These are phyloP conservation scores for Tulasnella sp. DNA, from an alignment of 768 basidiomycete species.

Conservation along the genomic window DNA sequence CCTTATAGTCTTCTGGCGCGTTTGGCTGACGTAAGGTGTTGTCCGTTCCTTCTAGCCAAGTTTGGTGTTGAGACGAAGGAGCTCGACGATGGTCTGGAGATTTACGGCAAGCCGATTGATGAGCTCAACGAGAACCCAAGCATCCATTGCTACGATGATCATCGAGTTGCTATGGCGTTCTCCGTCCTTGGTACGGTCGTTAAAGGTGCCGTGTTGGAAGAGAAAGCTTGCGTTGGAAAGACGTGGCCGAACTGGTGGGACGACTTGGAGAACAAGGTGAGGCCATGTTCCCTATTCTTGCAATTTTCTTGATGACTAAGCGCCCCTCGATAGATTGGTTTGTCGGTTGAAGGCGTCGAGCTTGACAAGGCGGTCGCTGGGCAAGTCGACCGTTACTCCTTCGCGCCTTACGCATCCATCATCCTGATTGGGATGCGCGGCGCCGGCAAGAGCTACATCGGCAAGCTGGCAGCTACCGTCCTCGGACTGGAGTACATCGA, in stretches of 20 bases:
- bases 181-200: constrained; percentile 74
- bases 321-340: constrained; percentile 57
- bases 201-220: constrained; percentile 73
- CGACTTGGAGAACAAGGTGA: constrained; percentile 87
- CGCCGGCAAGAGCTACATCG: constrained; percentile 87
- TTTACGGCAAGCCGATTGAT: constrained; percentile 65
- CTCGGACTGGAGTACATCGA: constrained; percentile 74
- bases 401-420: constrained; percentile 44
- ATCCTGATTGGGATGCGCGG: constrained; percentile 94
- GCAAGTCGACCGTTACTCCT: constrained; percentile 37
- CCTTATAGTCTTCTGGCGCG: background rate
- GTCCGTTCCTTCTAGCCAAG: constrained; percentile 50
- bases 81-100: constrained; percentile 84
- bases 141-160: constrained; percentile 95
- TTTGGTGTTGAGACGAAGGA: constrained; percentile 91
- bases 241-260: constrained; percentile 99
- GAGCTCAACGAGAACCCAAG: constrained; percentile 63
- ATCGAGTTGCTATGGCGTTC: constrained; percentile 98
- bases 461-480: constrained; percentile 61
- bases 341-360: constrained; percentile 80
- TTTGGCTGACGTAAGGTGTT: background rate
- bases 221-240: constrained; percentile 97
- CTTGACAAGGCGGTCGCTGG: constrained; percentile 36
- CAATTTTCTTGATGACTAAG: background rate
- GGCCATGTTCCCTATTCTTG: constrained; percentile 18